phyloP scores from a whole-genome alignment of 2,329 filamentous ascomycete genomes.

The Alternaria sp. region DNA sequence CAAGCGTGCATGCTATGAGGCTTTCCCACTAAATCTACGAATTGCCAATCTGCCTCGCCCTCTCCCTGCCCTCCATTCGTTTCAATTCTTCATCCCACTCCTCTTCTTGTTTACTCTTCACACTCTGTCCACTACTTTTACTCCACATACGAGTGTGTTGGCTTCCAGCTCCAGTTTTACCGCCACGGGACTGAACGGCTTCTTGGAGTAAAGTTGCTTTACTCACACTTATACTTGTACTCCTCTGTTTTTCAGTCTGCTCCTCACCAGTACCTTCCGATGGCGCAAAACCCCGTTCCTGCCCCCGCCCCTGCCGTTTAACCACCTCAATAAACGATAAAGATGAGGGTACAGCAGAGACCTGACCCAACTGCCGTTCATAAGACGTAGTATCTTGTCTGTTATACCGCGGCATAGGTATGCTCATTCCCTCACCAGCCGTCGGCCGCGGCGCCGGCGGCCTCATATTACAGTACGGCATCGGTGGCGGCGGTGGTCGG shows the following conservation, averaged over 20 bases:
- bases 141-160: not conserved
- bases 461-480: not conserved
- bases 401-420: not conserved
- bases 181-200: not conserved
- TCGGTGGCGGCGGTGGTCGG: not conserved
- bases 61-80: conserved; percentile 16
- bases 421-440: not conserved
- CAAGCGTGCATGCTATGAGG: not conserved
- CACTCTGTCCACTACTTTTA: not conserved
- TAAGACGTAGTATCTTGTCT: not conserved
- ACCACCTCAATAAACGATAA: not conserved
- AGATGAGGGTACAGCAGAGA: not conserved
- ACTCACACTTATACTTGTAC: not conserved
- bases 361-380: not conserved
- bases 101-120: conserved; percentile 1
- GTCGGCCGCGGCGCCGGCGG: not conserved
- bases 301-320: not conserved
- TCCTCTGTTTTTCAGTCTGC: not conserved
- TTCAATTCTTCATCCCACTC: conserved; percentile 14
- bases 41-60: conserved; percentile 1
- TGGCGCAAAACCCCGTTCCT: not conserved
- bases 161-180: too few relatives aligned
- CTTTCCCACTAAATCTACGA: not conserved
- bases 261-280: not conserved
- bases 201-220: not conserved